These are phyloP conservation scores for Trametes cubensis DNA, from an alignment of 768 basidiomycete genomes.

Conservation along the genomic window DNA sequence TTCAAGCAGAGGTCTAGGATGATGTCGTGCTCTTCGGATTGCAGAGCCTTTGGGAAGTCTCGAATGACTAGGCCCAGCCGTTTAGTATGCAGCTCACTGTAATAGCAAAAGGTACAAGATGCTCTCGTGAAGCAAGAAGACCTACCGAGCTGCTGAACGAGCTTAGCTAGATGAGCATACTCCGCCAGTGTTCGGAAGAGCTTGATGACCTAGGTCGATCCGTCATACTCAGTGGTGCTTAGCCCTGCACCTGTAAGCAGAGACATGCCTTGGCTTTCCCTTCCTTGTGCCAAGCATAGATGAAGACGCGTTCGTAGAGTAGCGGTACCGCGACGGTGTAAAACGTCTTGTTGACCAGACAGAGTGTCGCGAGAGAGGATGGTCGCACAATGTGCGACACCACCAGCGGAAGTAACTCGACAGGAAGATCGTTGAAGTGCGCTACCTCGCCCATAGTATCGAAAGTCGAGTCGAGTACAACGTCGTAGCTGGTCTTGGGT, in stretches of 20 bases:
- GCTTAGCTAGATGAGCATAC: conserved; percentile 56
- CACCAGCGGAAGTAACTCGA: conserved; percentile 64
- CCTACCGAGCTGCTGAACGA: conserved; percentile 63
- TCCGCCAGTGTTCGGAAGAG: conserved; percentile 64
- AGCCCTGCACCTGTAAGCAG: background rate
- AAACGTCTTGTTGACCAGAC: conserved; percentile 63
- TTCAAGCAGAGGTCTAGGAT: conserved; percentile 44
- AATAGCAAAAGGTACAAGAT: background rate
- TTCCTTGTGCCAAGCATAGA: conserved; percentile 74
- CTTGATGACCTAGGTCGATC: conserved; percentile 50
- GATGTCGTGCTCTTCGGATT: conserved; percentile 35
- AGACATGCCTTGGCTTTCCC: conserved; percentile 57
- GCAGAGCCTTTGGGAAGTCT: conserved; percentile 65
- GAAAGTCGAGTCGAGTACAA: too few relatives aligned
- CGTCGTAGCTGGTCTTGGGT: too few relatives aligned
- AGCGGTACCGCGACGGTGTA: conserved; percentile 48
- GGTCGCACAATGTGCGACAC: conserved; percentile 53
- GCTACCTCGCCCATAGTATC: background rate
- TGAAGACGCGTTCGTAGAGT: conserved; percentile 61
- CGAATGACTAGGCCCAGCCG: conserved; percentile 56
- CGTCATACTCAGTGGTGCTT: background rate
- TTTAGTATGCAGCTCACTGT: background rate
- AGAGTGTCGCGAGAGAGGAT: conserved; percentile 51
- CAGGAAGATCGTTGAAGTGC: conserved; percentile 59
- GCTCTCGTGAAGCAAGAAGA: conserved; percentile 2